Evolutionary conservation across 768 basidiomycete species (phyloP).

Genomic region (Naganishia friedmannii): DNA sequence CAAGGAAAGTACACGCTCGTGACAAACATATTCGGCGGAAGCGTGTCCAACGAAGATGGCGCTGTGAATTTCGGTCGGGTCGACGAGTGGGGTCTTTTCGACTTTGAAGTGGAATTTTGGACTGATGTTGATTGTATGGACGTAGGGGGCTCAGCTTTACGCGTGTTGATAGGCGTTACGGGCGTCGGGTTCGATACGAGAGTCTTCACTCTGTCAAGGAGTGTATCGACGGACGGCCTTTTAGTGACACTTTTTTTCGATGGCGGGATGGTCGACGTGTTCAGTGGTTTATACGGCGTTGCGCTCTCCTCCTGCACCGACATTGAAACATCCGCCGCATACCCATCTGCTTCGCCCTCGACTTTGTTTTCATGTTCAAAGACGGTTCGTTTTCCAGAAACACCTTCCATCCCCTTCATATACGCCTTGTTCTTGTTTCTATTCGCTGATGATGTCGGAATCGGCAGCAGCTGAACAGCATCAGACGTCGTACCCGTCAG

Average conservation of each 20-base stretch:
- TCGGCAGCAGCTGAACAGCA: slow-evolving; percentile 5
- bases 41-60: slow-evolving; percentile 12
- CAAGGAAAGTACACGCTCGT: slow-evolving; percentile 28
- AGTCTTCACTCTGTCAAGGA: background rate
- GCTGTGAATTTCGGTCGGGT: slow-evolving; percentile 23
- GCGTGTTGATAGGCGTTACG: background rate
- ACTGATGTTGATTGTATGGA: background rate
- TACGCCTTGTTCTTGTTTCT: slow-evolving; percentile 32
- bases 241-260: background rate
- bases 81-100: background rate
- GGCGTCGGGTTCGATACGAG: background rate
- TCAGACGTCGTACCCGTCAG: background rate
- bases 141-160: background rate
- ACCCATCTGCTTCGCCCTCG: background rate
- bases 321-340: slow-evolving; percentile 12
- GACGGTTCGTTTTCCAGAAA: slow-evolving; percentile 14
- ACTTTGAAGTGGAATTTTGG: background rate
- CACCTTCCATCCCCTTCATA: slow-evolving; percentile 30
- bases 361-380: slow-evolving; percentile 1
- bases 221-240: background rate
- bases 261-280: background rate
- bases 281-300: background rate
- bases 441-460: slow-evolving; percentile 19
- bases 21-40: slow-evolving; percentile 22
- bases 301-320: background rate